A percentile compares a stretch with the other conserved stretches of the same genome.
Conservation (phyloP, 805 yeast genomes). For the Lipomyces lipofer region DNA sequence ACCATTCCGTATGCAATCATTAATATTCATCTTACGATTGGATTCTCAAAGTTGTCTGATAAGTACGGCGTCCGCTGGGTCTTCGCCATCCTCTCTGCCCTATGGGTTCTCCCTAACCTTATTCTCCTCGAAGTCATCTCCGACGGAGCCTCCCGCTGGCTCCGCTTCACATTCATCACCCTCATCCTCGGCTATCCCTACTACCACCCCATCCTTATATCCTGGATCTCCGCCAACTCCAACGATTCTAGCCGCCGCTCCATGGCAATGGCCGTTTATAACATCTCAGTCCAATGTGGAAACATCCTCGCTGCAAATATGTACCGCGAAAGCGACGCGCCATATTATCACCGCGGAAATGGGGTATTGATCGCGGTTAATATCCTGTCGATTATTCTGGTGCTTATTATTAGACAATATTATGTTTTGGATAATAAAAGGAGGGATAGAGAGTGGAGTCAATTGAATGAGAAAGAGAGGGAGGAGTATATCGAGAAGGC, state of each 20-base stretch:
- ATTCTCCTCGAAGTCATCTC: slow-evolving; percentile 33
- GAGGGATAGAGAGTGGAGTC: slow-evolving; percentile 53
- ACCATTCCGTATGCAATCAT: slow-evolving; percentile 51
- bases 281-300: slow-evolving; percentile 64
- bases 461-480: slow-evolving; percentile 50
- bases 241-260: slow-evolving; percentile 62
- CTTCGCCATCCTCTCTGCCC: slow-evolving; percentile 24
- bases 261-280: slow-evolving; percentile 63
- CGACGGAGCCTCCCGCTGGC: slow-evolving; percentile 25
- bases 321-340: slow-evolving; percentile 58
- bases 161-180: slow-evolving; percentile 20
- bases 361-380: slow-evolving; percentile 35
- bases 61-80: slow-evolving; percentile 21
- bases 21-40: slow-evolving; percentile 35
- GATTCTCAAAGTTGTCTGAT: slow-evolving; percentile 28
- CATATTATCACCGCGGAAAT: slow-evolving; percentile 62
- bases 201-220: slow-evolving; percentile 54
- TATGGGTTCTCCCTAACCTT: slow-evolving; percentile 27
- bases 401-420: slow-evolving; percentile 37
- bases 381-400: slow-evolving; percentile 32
- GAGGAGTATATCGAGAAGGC: slow-evolving; percentile 49
- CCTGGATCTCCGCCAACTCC: slow-evolving; percentile 64
- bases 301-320: slow-evolving; percentile 56
- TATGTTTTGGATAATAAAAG: slow-evolving; percentile 37
- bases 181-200: slow-evolving; percentile 50